Evolutionary conservation across 805 yeast genomes (phyloP).

Genomic region (Candida multigemmis): DNA sequence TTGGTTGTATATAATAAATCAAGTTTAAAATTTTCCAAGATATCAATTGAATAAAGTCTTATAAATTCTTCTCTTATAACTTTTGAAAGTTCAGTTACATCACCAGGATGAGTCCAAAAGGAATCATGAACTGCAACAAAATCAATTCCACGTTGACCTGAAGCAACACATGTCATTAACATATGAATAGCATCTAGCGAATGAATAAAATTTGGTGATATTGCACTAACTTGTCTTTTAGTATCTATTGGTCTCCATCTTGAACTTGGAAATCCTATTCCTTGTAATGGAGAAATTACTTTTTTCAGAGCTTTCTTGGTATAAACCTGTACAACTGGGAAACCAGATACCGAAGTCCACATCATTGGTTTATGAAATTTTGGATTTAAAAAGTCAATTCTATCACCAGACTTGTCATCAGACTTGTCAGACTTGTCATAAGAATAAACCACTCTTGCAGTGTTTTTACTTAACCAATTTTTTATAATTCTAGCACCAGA

Average conservation of each 20-base stretch:
- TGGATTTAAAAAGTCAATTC: constrained; percentile 11
- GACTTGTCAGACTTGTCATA: constrained; percentile 3
- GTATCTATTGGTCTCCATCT: constrained; percentile 1
- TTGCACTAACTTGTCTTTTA: constrained; percentile 22
- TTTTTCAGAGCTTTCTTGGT: constrained; percentile 6
- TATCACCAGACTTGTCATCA: no score
- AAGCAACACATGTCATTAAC: constrained; percentile 22
- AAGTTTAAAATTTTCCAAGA: constrained; percentile 13
- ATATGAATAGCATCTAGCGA: constrained; percentile 33
- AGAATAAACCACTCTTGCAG: constrained; percentile 18
- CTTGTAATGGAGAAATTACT: constrained; percentile 14
- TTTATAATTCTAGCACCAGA: constrained; percentile 23
- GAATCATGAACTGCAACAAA: constrained; percentile 36
- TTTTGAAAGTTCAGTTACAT: constrained; percentile 15
- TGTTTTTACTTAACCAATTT: constrained; percentile 24
- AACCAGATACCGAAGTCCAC: constrained; percentile 33
- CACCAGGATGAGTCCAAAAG: constrained; percentile 31
- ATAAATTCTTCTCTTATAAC: constrained; percentile 26
- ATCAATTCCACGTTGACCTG: constrained; percentile 9
- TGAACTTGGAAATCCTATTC: constrained; percentile 1
- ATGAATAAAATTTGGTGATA: constrained; percentile 37
- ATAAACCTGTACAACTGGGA: constrained; percentile 32
- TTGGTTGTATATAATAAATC: constrained; percentile 16
- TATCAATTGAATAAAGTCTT: constrained; percentile 17
- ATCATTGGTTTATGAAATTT: constrained; percentile 22